Evolutionary conservation across 805 yeast species (phyloP), one percentile per base, ranked within the genome.

Genomic region (Candida sithepensis): DNA sequence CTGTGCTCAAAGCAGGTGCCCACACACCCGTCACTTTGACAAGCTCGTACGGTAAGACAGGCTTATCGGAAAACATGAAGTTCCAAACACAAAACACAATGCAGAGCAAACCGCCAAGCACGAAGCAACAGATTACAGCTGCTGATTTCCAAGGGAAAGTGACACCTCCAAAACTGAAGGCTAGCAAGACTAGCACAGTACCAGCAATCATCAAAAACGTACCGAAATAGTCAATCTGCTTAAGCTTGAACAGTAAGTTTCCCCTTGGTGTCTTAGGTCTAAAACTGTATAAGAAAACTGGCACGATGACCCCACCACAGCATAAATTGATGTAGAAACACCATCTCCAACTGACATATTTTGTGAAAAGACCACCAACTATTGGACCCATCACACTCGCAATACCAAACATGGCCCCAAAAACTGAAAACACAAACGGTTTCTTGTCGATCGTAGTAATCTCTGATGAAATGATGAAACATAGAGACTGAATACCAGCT

Each of bases 311-410:
- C 1, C 82, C 88, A 22, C 86, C 85, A 28, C 82, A 62, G 6
- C 88, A 87, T 37, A 85, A 61, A 61, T 84, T 84, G 53, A 85
- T 70, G 62, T 78, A 85, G 58, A 84, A 85, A 56, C 86, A 79
- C 88, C 89, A 83, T 55, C 90, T 70, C 90, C 90, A 84, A n/a
- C 78, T 66, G 4, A 73, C 79, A 39, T 48, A 41, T 44, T 74
- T 65, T 1, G 86, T 73, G 47, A 85, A 76, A 0, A 81, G 82
- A 26, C 89, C 89, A 13, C 88, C 89, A 21, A 84, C 58, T 36
- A 82, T 66, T 0, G 90, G 89, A 1, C 89, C 89, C 20, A 72
- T 53, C 8, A 78, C 81, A 8, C 78, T 70, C 0, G 84, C 75
- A 2, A 76, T 64, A 0, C 78, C 74, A 55, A 73, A 80, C 0